Evolutionary conservation across 345 rosid species (phyloP), one percentile per base, ranked within the genome.

Genomic region (Eucalyptus viminalis): DNA sequence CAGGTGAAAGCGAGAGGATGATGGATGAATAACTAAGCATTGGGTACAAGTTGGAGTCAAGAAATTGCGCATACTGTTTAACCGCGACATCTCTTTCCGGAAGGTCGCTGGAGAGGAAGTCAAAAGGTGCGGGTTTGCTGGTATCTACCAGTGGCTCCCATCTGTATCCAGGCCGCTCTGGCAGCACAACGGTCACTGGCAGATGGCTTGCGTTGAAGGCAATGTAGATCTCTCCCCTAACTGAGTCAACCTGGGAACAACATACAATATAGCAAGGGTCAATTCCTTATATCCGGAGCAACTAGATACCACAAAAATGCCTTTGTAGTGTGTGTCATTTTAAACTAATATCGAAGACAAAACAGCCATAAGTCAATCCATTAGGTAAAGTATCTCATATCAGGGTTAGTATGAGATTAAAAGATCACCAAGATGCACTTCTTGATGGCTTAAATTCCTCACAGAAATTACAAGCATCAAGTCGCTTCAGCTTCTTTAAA

Each of bases 61-160:
- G 96, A 93, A 98, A 98, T 89, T 94, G 96, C 51, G 93, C 53
- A 86, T 94, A 96, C 87, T 98, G 98, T 89, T 89, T 92, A 85
- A 95, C 89, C 5, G 97, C 98, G 9, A 92, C 91, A 19, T 92
- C 95, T 91, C 95, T 95, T 81, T 89, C 93, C 4, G 96, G 96
- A n/a, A 94, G 86, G n/a, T 96, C 95, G 2, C 49, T 43, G 17
- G 98, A 90, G 88, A 98, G 94, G 93, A 95, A 95, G 94, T 98
- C 97, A 67, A 88, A 98, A 9, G 99, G 99, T 34, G 94, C 90
- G 12, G 96, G 90, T 91, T 98, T 98, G 91, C 98, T 92, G 9
- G 99, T 97, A 93, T 97, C 99, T 87, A 96, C 97, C 91, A 97
- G 90, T 83, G 98, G 95, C 88, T 95, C 95, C 99, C 99, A 97